phyloP scores from a whole-genome alignment of 495 filamentous ascomycete species.

The Sabuloglossum arenarium region DNA sequence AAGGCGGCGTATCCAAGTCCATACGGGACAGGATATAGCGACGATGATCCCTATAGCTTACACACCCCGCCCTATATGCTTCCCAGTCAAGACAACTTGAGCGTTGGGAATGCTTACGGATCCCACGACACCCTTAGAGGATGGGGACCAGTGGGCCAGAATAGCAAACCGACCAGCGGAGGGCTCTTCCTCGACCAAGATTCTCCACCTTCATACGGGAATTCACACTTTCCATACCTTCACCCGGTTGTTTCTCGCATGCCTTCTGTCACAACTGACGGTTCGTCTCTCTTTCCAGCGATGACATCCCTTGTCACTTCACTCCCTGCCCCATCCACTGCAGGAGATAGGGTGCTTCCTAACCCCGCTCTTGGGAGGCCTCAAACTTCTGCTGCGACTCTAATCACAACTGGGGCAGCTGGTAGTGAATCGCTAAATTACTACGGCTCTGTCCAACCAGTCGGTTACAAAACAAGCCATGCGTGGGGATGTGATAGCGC shows the following conservation, averaged over 20 bases:
- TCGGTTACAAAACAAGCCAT: background rate
- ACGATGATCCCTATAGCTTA: background rate
- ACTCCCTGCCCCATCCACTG: background rate
- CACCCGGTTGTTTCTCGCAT: constrained; percentile 1
- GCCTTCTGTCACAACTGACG: background rate
- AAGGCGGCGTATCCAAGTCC: background rate
- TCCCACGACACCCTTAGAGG: constrained; percentile 4
- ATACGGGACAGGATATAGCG: background rate
- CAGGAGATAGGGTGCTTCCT: constrained; percentile 5
- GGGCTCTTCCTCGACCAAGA: constrained; percentile 3
- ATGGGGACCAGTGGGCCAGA: constrained; percentile 3
- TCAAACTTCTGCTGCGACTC: background rate
- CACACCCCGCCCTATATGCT: background rate
- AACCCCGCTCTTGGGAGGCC: constrained; percentile 3
- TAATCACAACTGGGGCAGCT: background rate
- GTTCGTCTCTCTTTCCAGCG: constrained; percentile 5
- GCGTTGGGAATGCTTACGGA: background rate
- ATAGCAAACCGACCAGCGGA: background rate
- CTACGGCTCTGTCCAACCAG: background rate
- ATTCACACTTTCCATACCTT: background rate
- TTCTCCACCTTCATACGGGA: background rate
- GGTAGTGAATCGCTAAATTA: background rate
- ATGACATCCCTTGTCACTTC: constrained; percentile 1
- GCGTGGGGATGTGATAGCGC: background rate
- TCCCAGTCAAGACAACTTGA: background rate